Evolutionary conservation across 1,284 basidiomycete genomes (phyloP), one percentile per base, ranked within the genome.

Genomic region (Heterobasidion irregulare): DNA sequence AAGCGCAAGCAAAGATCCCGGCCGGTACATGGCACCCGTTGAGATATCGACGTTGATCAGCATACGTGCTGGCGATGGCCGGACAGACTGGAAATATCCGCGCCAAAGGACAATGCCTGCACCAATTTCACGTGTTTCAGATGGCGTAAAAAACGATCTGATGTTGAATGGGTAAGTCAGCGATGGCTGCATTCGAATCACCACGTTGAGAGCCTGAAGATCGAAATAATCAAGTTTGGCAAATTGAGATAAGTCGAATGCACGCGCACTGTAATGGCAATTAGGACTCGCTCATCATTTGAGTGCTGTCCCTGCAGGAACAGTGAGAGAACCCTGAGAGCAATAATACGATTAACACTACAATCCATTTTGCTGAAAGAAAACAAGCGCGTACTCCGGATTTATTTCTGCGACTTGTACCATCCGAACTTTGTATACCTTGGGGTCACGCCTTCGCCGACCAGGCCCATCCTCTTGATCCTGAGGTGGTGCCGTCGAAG

Each of bases 21-120:
- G 63, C 64, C 82, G 81, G 66, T 86, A 90, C 86, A 91, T 89
- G 0, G 80, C 77, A 0, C 82, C 87, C 0, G 89, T 89, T 1
- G 82, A 82, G 56, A 89, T 87, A 60, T 91, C 89, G 57, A 91
- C 77, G 60, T 91, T 91, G 64, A 91, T 80, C 45, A 89, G 68
- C 72, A 89, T 80, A 13, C 74, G 74, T 1, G 80, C 79, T 18
- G 82, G 76, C 0, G 79, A 84, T 8, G 88, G 88, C 12, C 88
- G 75, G 32, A 89, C 79, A 0, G 84, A 88, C 65, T 88, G 86
- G 67, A 89, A 89, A 59, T 86, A 86, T 0, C 86, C 86, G 13
- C 86, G 75, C 84, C 86, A 87, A 2, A 89, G 71, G 47, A 82
- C 74, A 16, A 91, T 72, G 1, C 88, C 87, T 4, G 68, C 62